Conservation (phyloP, 177 flowering plant species). For the Vitis hybrid region DNA sequence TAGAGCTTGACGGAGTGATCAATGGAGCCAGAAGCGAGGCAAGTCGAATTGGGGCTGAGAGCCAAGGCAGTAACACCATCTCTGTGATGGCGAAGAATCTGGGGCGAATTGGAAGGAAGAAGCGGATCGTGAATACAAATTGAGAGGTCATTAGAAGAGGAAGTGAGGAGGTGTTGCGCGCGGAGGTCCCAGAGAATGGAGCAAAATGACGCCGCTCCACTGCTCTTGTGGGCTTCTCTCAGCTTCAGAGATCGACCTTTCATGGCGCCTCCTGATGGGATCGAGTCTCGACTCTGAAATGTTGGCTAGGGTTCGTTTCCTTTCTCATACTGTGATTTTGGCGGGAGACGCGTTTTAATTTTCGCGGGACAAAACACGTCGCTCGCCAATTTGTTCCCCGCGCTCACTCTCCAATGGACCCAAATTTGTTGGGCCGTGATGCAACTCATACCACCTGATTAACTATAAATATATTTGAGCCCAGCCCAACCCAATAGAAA, state of each 20-base stretch:
- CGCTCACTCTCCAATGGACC: too few species aligned
- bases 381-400: too few species aligned
- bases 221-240: slow-evolving; percentile 74
- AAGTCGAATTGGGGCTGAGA: slow-evolving; percentile 84
- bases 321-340: neutral
- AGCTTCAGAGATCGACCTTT: slow-evolving; percentile 75
- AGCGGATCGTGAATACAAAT: slow-evolving; percentile 67
- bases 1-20: slow-evolving; percentile 94
- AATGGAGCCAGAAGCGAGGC: slow-evolving; percentile 90
- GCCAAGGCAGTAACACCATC: slow-evolving; percentile 87
- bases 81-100: slow-evolving; percentile 64
- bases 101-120: slow-evolving; percentile 48
- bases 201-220: slow-evolving; percentile 49
- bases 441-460: neutral
- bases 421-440: neutral
- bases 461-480: too few species aligned
- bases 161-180: slow-evolving; percentile 68
- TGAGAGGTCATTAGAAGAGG: slow-evolving; percentile 67
- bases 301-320: slow-evolving; percentile 4
- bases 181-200: slow-evolving; percentile 68
- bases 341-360: slow-evolving; percentile 2
- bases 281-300: neutral
- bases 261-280: slow-evolving; percentile 42
- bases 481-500: too few species aligned
- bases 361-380: slow-evolving; percentile 18